Conservation (phyloP, 2,329 filamentous ascomycete genomes). For the Dactylellina sp. region DNA sequence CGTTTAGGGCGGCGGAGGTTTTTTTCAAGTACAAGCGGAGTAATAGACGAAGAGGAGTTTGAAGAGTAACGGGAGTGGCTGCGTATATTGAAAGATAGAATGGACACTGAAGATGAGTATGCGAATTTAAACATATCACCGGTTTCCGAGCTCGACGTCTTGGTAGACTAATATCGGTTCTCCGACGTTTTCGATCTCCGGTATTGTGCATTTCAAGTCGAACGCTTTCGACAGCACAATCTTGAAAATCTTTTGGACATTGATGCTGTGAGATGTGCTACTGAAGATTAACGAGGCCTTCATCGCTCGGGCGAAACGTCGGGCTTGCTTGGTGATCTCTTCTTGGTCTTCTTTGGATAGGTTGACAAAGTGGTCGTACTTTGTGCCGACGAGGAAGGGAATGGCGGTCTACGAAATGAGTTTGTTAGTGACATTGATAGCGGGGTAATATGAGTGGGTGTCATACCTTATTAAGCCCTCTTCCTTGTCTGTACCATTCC, state of each 20-base stretch:
- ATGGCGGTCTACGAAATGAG: slow-evolving; percentile 78
- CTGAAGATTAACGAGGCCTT: slow-evolving; percentile 97
- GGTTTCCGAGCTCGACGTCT: slow-evolving; percentile 60
- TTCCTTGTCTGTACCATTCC: slow-evolving; percentile 97
- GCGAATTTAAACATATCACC: slow-evolving; percentile 18
- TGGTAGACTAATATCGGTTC: slow-evolving; percentile 95
- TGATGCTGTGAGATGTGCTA: slow-evolving; percentile 99
- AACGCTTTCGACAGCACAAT: slow-evolving; percentile 99
- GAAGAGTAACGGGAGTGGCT: slow-evolving; percentile 54
- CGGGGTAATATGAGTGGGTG: not conserved
- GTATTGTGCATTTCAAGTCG: slow-evolving; percentile 98
- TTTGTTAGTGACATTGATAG: slow-evolving; percentile 1
- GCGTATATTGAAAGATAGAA: slow-evolving; percentile 56
- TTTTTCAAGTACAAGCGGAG: slow-evolving; percentile 15
- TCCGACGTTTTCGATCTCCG: slow-evolving; percentile 97
- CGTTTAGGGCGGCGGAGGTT: slow-evolving; percentile 20
- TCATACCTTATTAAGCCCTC: slow-evolving; percentile 88
- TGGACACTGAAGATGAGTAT: slow-evolving; percentile 16
- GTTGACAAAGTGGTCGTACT: slow-evolving; percentile 99
- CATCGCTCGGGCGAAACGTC: slow-evolving; percentile 75
- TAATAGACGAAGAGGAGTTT: slow-evolving; percentile 47
- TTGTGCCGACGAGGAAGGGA: slow-evolving; percentile 94
- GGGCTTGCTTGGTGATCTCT: slow-evolving; percentile 94
- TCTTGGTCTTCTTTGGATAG: slow-evolving; percentile 97
- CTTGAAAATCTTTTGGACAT: slow-evolving; percentile 99